Base-by-base conservation (phyloP, 176 grass and related monocot genomes). In the Alloteropsis semialata region DNA sequence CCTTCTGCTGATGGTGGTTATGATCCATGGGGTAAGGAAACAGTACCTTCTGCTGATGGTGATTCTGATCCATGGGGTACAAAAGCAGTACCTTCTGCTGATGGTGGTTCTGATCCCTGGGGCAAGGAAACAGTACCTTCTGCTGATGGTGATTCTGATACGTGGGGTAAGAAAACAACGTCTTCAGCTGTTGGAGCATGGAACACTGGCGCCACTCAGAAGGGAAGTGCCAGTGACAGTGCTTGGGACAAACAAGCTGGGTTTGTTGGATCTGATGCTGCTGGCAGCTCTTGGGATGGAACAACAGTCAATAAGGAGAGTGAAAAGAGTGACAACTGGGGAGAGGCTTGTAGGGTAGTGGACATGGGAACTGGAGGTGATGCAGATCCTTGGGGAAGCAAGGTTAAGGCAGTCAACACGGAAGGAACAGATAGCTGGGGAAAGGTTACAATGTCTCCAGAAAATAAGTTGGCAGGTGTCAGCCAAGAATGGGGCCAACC, bases 301-400 rank as follows among this genome's bases (percentile, higher is more conserved):
- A 22, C 30, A 28, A 24, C 70, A 53, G 66, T 37, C 69, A 76
- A 76, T 69, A 86, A 84, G 61, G 87, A 84, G 37, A 79, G 72
- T 76, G 74, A 60, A 83, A 86, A 86, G 75, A 86, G 36, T 83
- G 60, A 75, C 69, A 89, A 83, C 27, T 84, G 86, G 87, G 80
- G 80, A 9, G 42, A 86, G 11, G 75, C 54, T 42, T 79, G 75
- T 80, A 86, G 65, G 39, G 38, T 5, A 46, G 33, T 0, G 4
- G 59, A 86, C 61, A 54, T 62, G 65, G 77, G 41, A 76, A 75
- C 70, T 80, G 66, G 67, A 69, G 55, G 25, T 75, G 71, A 84
- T 46, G 30, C 69, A 29, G 80, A 86, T 83, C 80, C 79, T 80
- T 92, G 87, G 90, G 90, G 84, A 37, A 82, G 79, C 77, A 92